phyloP scores from a whole-genome alignment of 2,329 filamentous ascomycete genomes.

The Elsinoe australis region DNA sequence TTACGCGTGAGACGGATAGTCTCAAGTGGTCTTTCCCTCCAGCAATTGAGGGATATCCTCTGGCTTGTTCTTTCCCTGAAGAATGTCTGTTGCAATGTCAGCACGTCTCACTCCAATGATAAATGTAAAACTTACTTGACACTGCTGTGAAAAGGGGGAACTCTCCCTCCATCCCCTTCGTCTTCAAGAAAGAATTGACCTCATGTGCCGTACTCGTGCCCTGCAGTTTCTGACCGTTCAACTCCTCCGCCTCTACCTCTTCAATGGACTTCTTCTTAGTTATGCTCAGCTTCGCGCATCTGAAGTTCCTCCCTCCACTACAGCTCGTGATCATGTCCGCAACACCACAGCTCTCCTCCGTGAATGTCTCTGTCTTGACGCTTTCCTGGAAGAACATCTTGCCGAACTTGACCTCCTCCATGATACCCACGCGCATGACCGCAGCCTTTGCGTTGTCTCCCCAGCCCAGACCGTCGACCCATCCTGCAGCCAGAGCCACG shows the following conservation, averaged over 20 bases:
- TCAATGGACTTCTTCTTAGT: slow-evolving; percentile 70
- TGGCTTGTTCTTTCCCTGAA: slow-evolving; percentile 67
- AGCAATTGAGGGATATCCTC: slow-evolving; percentile 69
- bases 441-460: slow-evolving; percentile 99
- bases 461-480: slow-evolving; percentile 92
- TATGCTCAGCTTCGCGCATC: slow-evolving; percentile 82
- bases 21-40: slow-evolving; percentile 24
- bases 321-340: slow-evolving; percentile 94
- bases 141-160: slow-evolving; percentile 93
- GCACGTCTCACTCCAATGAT: too few relatives aligned
- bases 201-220: slow-evolving; percentile 87
- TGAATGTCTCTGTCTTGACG: slow-evolving; percentile 77
- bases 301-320: slow-evolving; percentile 85
- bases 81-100: slow-evolving; percentile 48
- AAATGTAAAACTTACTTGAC: slow-evolving; percentile 51
- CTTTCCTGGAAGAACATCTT: slow-evolving; percentile 85
- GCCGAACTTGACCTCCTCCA: slow-evolving; percentile 96
- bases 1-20: too few relatives aligned
- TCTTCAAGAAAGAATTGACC: slow-evolving; percentile 81
- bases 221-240: slow-evolving; percentile 96
- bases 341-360: slow-evolving; percentile 91
- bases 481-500: slow-evolving; percentile 86
- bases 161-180: slow-evolving; percentile 65
- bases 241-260: slow-evolving; percentile 78
- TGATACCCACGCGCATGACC: slow-evolving; percentile 88